Evolutionary conservation across 2,329 filamentous ascomycete species (phyloP).

Genomic region (Pezicula neosporulosa): DNA sequence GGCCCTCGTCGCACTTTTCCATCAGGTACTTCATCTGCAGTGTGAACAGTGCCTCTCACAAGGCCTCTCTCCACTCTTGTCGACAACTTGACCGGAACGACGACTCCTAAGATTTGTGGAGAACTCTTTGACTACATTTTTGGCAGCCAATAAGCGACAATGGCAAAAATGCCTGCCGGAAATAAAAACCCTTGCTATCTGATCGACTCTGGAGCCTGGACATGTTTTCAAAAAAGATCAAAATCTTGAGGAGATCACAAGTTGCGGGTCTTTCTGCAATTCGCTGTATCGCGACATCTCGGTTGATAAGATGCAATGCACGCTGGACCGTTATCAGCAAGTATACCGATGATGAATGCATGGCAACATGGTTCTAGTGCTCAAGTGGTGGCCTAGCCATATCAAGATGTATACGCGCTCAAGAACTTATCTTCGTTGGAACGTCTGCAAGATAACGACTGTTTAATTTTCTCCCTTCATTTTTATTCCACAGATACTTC

Average conservation of each 20-base stretch:
- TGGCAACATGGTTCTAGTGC: neutral
- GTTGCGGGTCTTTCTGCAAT: neutral
- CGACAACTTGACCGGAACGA: too few relatives aligned
- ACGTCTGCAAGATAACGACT: neutral
- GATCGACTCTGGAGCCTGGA: too few relatives aligned
- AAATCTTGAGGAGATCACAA: neutral
- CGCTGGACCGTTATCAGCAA: neutral
- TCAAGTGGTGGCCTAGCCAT: neutral
- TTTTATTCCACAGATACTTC: neutral
- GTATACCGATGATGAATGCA: neutral
- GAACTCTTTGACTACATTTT: too few relatives aligned
- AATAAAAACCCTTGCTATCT: too few relatives aligned
- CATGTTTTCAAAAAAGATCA: too few relatives aligned
- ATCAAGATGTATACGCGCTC: neutral
- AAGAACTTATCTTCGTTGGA: neutral
- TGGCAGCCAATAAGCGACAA: too few relatives aligned
- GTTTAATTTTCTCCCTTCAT: neutral
- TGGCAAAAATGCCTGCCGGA: too few relatives aligned
- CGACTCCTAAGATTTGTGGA: too few relatives aligned
- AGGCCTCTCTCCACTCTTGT: too few relatives aligned
- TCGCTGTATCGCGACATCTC: neutral
- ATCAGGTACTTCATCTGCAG: neutral
- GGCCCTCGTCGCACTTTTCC: neutral
- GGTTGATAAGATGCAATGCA: neutral
- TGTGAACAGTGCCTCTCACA: neutral